phyloP scores from a whole-genome alignment of 768 basidiomycete genomes.

The Trametes maxima region DNA sequence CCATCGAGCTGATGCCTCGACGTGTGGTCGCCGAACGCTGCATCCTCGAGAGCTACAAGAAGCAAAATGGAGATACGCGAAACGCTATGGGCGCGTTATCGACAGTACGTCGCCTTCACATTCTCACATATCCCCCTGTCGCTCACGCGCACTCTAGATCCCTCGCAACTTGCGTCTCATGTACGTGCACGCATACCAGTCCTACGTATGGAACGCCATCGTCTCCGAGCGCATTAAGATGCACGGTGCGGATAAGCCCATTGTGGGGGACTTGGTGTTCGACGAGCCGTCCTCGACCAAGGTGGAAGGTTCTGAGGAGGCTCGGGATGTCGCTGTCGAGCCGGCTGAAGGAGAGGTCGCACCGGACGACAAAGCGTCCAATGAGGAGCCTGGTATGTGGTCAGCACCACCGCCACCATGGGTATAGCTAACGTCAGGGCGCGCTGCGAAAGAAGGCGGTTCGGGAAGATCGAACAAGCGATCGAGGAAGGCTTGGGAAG shows the following conservation, averaged over 20 bases:
- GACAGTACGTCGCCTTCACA: conserved; percentile 52
- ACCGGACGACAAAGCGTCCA: conserved; percentile 18
- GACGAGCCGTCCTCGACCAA: conserved; percentile 43
- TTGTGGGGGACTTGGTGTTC: conserved; percentile 91
- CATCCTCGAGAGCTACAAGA: conserved; percentile 87
- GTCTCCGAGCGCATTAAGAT: conserved; percentile 89
- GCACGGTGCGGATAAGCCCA: conserved; percentile 71
- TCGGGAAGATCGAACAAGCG: conserved; percentile 29
- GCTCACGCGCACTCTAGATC: conserved; percentile 58
- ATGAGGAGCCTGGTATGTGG: conserved; percentile 25
- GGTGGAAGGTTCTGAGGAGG: conserved; percentile 37
- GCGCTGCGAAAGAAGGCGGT: conserved; percentile 16
- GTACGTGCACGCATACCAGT: conserved; percentile 99
- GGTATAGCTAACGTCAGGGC: not conserved
- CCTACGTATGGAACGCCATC: conserved; percentile 97
- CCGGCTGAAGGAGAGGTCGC: conserved; percentile 35
- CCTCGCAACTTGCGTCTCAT: conserved; percentile 93
- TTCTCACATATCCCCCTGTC: not conserved
- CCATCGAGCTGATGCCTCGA: conserved; percentile 84
- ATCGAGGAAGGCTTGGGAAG: conserved; percentile 55
- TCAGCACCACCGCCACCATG: conserved; percentile 8
- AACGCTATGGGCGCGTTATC: conserved; percentile 89
- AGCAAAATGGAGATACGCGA: conserved; percentile 73
- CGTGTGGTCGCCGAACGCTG: conserved; percentile 93
- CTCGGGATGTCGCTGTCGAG: conserved; percentile 30